Base-by-base conservation (phyloP, 352 stramenopile species). In the Peronospora destructor region DNA sequence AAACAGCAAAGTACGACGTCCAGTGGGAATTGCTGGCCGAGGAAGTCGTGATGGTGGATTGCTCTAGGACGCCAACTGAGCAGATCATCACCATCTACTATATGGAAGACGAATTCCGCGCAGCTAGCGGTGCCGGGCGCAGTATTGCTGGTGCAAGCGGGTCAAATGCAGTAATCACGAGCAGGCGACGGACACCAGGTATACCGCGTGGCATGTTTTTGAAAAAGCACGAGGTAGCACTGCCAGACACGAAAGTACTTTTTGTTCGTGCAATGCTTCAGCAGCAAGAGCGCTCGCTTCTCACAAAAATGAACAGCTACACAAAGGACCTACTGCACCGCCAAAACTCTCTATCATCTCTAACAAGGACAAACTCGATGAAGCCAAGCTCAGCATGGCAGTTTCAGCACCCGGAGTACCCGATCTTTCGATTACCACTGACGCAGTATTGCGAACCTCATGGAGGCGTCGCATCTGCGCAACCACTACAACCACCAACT, bases 241-340 rank as follows among this genome's bases (percentile, higher is more conserved):
- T 94, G 8, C 79, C 84, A 17, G 73, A 85, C 29, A 83, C 68
- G 19, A 87, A 89, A 49, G 67, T 88, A 16, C 41, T 91, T 16
- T 94, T 91, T 43, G 66, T 94, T 13, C 73, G 74, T 25, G 83
- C 82, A 1, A 94, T 92, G 81, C 63, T 94, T 17, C 81, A 94
- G 52, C 84, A 92, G 49, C 81, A 89, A 46, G 81, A 92, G 45
- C 76, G 77, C 2, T 84, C 77, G 29, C 53, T 87, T 26, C 64
- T 87, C 8, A 83, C 80, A 2, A 82, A 85, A 49, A 76, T 74
- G 59, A 73, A 80, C 33, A 71, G 51, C 55, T 41, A 60, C 45
- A 68, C 62, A 16, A 51, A 60, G 25, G 47, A 50, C 30, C 45
- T 56, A 30, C 35, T 55, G 30, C 64, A 66, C 10, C 58, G 56